Conservation (phyloP, 2,329 filamentous ascomycete genomes). For the Fusarium floridanum region DNA sequence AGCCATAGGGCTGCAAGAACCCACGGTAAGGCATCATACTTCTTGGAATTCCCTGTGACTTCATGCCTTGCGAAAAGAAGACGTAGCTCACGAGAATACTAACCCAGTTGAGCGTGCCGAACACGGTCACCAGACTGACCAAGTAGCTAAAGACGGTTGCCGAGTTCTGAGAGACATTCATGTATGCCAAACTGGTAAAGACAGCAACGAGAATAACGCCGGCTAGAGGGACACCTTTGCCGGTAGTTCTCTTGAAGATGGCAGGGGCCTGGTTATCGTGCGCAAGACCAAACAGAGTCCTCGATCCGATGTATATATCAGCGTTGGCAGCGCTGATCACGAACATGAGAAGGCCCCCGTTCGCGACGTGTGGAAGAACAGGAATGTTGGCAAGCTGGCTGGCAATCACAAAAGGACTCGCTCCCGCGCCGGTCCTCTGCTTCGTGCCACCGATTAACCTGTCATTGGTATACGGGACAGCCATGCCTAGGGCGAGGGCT, state of each 20-base stretch:
- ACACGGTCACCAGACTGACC: constrained; percentile 21
- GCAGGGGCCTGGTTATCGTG: background rate
- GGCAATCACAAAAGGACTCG: background rate
- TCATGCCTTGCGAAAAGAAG: background rate
- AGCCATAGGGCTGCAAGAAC: background rate
- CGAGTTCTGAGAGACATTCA: constrained; percentile 1
- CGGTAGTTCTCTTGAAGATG: background rate
- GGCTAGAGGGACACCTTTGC: background rate
- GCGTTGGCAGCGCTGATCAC: background rate
- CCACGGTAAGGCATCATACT: background rate
- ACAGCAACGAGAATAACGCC: background rate
- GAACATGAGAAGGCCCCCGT: background rate
- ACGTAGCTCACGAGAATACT: constrained; percentile 11
- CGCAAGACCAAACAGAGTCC: background rate
- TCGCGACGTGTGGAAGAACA: background rate
- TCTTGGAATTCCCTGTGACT: background rate
- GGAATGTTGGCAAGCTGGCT: background rate
- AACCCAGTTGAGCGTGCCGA: constrained; percentile 19
- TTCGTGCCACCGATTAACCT: background rate
- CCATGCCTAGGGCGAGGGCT: background rate
- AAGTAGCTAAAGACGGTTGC: constrained; percentile 14
- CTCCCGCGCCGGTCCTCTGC: background rate
- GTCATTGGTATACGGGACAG: background rate
- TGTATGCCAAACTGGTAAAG: background rate
- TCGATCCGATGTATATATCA: background rate